These are phyloP conservation scores for Debaryomyces sp. DNA, from an alignment of 1,139 yeast genomes.

Conservation along the genomic window DNA sequence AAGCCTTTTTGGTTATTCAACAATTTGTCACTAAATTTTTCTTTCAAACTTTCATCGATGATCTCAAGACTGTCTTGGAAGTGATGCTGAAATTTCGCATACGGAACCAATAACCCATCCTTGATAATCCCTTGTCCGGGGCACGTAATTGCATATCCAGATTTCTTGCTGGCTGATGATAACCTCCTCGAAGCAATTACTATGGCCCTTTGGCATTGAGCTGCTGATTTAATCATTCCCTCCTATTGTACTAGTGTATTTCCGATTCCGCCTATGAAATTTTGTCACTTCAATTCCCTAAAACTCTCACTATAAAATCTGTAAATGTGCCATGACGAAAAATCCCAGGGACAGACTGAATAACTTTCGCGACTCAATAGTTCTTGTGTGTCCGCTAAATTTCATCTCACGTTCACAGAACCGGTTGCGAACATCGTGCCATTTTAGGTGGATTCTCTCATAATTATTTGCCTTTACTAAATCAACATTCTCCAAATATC, in stretches of 20 bases:
- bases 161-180: neutral
- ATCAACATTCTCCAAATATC: neutral
- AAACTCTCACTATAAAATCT: neutral
- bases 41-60: conserved; percentile 66
- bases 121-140: conserved; percentile 47
- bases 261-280: neutral
- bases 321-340: neutral
- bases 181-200: neutral
- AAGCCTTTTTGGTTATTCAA: conserved; percentile 14
- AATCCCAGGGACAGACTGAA: neutral
- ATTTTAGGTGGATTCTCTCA: neutral
- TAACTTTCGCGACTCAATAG: neutral
- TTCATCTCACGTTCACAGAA: neutral
- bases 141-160: conserved; percentile 34
- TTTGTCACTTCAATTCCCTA: neutral
- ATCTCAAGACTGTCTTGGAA: conserved; percentile 35
- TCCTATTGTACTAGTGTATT: neutral
- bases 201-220: neutral
- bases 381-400: neutral
- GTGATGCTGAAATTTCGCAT: conserved; percentile 16
- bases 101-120: conserved; percentile 31
- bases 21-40: conserved; percentile 39
- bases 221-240: neutral
- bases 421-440: conserved; percentile 1
- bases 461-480: neutral